A percentile compares a stretch with the other conserved stretches of the same genome.
These are phyloP conservation scores for Trametopsis cervina DNA, from an alignment of 768 basidiomycete genomes.

Conservation along the genomic window DNA sequence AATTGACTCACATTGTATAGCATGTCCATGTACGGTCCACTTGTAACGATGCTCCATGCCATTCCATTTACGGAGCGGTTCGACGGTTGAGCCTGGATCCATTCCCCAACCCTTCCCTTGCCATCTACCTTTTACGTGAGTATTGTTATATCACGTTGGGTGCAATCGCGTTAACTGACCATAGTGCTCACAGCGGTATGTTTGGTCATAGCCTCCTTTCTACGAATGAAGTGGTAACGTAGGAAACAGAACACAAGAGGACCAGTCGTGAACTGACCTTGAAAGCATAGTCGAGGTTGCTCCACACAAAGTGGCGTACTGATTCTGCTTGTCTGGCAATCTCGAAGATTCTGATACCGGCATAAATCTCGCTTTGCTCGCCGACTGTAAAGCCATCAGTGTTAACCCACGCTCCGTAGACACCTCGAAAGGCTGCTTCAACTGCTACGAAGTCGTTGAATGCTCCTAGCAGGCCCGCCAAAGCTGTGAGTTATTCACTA, in stretches of 20 bases:
- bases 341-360: constrained; percentile 36
- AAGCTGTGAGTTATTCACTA: neutral
- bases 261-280: constrained; percentile 27
- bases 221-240: constrained; percentile 3
- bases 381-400: constrained; percentile 31
- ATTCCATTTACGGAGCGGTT: constrained; percentile 23
- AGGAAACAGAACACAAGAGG: neutral
- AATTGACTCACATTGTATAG: constrained; percentile 8
- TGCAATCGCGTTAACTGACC: constrained; percentile 10
- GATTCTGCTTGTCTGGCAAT: constrained; percentile 27
- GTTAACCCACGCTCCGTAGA: constrained; percentile 35
- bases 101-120: constrained; percentile 35
- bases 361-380: constrained; percentile 32
- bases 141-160: neutral
- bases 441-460: constrained; percentile 28
- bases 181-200: constrained; percentile 32
- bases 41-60: constrained; percentile 30
- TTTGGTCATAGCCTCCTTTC: constrained; percentile 19
- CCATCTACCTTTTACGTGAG: neutral
- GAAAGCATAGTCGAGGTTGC: constrained; percentile 33
- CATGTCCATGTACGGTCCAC: constrained; percentile 15
- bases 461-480: constrained; percentile 20
- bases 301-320: constrained; percentile 35
- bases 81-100: constrained; percentile 29
- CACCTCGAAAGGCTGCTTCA: constrained; percentile 26